Conservation (phyloP, 257 asterid species). For the Datura wrightii region DNA sequence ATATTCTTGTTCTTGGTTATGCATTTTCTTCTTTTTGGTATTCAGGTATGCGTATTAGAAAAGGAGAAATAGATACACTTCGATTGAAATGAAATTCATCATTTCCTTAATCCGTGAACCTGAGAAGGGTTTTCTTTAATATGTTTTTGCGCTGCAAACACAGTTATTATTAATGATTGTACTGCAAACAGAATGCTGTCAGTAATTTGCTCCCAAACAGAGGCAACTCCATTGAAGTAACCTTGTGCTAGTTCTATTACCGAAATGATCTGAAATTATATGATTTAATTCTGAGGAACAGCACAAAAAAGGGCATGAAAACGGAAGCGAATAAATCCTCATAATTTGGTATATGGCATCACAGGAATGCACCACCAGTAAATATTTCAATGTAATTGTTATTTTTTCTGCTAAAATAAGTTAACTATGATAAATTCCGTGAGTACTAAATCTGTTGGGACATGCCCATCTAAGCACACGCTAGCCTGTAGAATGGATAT, state of each 20-base stretch:
- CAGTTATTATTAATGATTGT: slow-evolving; percentile 15
- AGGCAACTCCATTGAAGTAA: slow-evolving; percentile 9
- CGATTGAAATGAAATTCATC: slow-evolving; percentile 21
- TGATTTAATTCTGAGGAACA: not conserved
- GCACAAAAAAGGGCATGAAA: not conserved
- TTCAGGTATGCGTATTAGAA: not conserved
- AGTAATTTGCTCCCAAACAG: slow-evolving; percentile 3
- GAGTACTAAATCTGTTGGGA: not conserved
- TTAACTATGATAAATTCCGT: not conserved
- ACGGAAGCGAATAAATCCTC: slow-evolving; percentile 13
- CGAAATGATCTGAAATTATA: not conserved
- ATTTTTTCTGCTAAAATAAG: not conserved
- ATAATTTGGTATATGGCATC: not conserved
- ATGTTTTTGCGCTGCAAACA: not conserved
- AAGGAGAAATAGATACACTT: slow-evolving; percentile 23
- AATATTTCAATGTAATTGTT: not conserved
- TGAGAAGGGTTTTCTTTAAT: not conserved
- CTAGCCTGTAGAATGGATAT: not conserved
- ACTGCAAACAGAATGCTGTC: slow-evolving; percentile 13
- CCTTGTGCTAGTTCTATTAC: not conserved
- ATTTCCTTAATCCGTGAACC: slow-evolving; percentile 4
- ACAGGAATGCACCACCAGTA: not conserved
- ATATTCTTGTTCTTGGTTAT: slow-evolving; percentile 3
- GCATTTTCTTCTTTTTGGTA: slow-evolving; percentile 23
- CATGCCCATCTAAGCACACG: not conserved